A percentile compares a stretch with the other conserved stretches of the same genome.
These are phyloP conservation scores for Pyracantha coccinea DNA, from an alignment of 331 rosid genomes.

Conservation along the genomic window DNA sequence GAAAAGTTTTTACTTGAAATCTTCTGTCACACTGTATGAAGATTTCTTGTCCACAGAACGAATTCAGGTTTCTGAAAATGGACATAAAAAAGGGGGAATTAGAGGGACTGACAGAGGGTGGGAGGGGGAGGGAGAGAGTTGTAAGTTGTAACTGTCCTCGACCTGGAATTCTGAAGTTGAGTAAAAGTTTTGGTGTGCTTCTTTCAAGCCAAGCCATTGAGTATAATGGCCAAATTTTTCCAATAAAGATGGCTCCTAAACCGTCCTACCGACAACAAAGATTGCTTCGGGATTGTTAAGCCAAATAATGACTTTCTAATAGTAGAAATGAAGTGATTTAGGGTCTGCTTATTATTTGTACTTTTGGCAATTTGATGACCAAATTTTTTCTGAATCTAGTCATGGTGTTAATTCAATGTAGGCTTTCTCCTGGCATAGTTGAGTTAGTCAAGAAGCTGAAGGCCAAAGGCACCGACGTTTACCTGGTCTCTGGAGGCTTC, in stretches of 20 bases:
- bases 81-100: neutral
- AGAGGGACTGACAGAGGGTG: neutral
- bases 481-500: conserved; percentile 90
- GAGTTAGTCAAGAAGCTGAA: conserved; percentile 64
- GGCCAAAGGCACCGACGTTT: conserved; percentile 44
- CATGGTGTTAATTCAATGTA: conserved; percentile 18
- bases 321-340: neutral
- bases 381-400: neutral
- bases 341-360: neutral
- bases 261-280: neutral
- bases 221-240: neutral
- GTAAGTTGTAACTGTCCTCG: neutral
- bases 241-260: no score
- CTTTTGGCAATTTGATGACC: neutral
- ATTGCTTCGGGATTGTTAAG: neutral
- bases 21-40: neutral
- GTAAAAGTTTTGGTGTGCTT: neutral
- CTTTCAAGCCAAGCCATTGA: neutral
- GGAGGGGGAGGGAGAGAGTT: neutral
- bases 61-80: neutral
- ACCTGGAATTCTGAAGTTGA: neutral
- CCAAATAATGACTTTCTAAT: neutral
- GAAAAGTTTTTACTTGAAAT: neutral
- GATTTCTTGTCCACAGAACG: neutral
- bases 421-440: conserved; percentile 84